Evolutionary conservation across 768 basidiomycete genomes (phyloP).

Genomic region (Galerina sulciceps): DNA sequence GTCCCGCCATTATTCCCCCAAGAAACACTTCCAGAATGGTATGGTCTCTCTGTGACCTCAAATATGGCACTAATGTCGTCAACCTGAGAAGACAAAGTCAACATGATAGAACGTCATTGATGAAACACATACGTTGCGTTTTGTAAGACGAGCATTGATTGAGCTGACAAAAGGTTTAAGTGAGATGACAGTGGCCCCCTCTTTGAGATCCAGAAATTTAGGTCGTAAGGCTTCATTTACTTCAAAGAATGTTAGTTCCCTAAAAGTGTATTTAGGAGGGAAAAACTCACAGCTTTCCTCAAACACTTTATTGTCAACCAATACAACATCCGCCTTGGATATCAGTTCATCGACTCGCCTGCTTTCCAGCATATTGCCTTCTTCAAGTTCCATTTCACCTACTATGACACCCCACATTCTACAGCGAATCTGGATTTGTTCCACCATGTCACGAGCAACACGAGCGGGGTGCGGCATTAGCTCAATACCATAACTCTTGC

Average conservation of each 20-base stretch:
- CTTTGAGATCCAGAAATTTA: constrained; percentile 93
- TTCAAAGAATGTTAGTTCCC: constrained; percentile 28
- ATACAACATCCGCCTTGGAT: constrained; percentile 83
- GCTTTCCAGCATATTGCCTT: constrained; percentile 86
- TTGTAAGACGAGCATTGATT: constrained; percentile 73
- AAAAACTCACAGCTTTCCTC: constrained; percentile 64
- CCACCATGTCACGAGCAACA: constrained; percentile 77
- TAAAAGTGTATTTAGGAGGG: not conserved
- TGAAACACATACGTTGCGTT: constrained; percentile 68
- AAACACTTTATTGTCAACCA: constrained; percentile 91
- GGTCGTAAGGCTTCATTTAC: constrained; percentile 88
- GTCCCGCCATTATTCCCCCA: constrained; percentile 76
- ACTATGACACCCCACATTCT: constrained; percentile 89
- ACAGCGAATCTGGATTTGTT: constrained; percentile 77
- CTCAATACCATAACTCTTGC: constrained; percentile 78
- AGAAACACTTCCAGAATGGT: constrained; percentile 76
- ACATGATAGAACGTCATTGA: constrained; percentile 2
- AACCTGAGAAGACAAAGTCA: constrained; percentile 42
- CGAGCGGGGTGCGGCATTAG: constrained; percentile 77
- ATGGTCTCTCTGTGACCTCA: constrained; percentile 69
- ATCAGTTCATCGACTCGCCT: constrained; percentile 70
- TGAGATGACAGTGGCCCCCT: constrained; percentile 89
- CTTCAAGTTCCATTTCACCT: constrained; percentile 77
- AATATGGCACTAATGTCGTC: constrained; percentile 86
- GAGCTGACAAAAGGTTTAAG: constrained; percentile 84